phyloP scores from a whole-genome alignment of 139 green algal genomes.

The Pleodorina starrii region DNA sequence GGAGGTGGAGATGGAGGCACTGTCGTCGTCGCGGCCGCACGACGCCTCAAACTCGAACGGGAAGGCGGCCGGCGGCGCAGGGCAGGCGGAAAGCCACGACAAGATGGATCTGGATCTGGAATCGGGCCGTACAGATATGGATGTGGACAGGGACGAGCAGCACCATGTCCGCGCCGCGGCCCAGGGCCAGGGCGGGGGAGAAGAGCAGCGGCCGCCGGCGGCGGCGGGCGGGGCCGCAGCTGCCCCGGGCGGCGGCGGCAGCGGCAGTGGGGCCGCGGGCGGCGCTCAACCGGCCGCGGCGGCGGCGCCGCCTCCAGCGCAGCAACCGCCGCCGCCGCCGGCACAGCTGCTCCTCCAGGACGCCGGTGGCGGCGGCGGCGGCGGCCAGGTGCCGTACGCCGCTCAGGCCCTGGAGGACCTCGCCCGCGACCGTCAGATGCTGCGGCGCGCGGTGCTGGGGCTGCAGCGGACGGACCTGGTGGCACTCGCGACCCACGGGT shows the following conservation, averaged over 20 bases:
- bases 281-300: too few species aligned
- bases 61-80: too few species aligned
- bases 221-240: not conserved
- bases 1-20: not conserved
- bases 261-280: not conserved
- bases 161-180: not conserved
- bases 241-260: not conserved
- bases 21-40: not conserved
- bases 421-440: conserved; percentile 5
- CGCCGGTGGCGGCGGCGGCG: too few species aligned
- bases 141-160: not conserved
- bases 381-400: not conserved
- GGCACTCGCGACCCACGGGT: conserved; percentile 11
- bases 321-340: not conserved
- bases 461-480: not conserved
- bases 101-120: not conserved
- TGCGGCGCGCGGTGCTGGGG: not conserved
- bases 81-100: too few species aligned
- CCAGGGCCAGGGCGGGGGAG: not conserved
- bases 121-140: not conserved
- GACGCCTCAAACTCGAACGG: too few species aligned
- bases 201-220: not conserved
- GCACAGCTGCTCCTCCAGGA: not conserved
- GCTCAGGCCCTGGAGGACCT: conserved; percentile 18
- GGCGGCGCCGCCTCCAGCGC: not conserved